Percentiles rank a stretch among this genome's conserved stretches.
phyloP scores from a whole-genome alignment of 2,329 filamentous ascomycete species.

The Bertia moriformis region DNA sequence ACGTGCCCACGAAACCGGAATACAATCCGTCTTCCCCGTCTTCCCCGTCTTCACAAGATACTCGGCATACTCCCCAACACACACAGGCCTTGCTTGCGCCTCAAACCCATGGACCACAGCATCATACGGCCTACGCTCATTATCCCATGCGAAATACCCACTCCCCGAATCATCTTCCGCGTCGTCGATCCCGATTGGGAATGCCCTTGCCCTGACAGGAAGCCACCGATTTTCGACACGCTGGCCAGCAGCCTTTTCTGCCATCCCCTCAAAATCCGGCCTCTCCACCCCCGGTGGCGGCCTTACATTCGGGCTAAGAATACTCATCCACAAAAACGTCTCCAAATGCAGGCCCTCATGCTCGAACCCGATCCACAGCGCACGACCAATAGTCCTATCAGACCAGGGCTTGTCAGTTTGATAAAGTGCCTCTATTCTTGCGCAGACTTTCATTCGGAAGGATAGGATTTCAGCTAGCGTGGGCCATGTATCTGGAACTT shows the following conservation, averaged over 20 bases:
- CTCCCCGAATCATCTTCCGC: no score
- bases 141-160: no score
- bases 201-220: no score
- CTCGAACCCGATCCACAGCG: constrained; percentile 50
- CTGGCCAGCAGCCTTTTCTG: constrained; percentile 29
- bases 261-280: constrained; percentile 41
- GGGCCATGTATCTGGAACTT: constrained; percentile 51
- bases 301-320: constrained; percentile 44
- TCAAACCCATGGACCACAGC: no score
- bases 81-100: no score
- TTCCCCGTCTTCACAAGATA: no score
- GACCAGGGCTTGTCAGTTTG: background rate
- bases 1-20: no score
- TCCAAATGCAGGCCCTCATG: constrained; percentile 58
- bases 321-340: constrained; percentile 54
- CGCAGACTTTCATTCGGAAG: background rate
- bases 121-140: no score
- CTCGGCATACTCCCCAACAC: no score
- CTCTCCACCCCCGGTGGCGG: constrained; percentile 31
- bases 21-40: no score
- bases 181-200: no score
- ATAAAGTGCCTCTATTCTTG: background rate
- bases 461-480: constrained; percentile 24
- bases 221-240: no score
- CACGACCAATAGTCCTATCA: constrained; percentile 33